A percentile compares a stretch with the other conserved stretches of the same genome.
Conservation (phyloP, 2,329 filamentous ascomycete genomes). For the Macroventuria anomochaeta region DNA sequence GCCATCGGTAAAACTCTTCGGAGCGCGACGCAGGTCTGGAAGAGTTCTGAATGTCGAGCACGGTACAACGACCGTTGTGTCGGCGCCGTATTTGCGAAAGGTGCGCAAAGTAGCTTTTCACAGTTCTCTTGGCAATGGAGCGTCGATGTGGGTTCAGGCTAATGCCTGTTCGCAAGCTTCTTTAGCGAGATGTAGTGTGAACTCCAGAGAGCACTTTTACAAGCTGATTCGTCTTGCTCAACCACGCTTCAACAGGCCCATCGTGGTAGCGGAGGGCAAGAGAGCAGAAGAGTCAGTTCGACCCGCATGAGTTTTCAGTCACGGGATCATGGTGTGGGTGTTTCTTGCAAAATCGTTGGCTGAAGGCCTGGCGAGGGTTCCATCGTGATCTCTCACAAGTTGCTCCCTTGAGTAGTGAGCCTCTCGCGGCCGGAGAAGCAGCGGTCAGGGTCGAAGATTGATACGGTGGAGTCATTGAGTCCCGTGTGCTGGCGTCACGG, state of each 20-base stretch:
- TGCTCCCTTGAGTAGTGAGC: constrained; percentile 19
- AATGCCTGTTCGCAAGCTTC: constrained; percentile 33
- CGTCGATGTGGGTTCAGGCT: constrained; percentile 24
- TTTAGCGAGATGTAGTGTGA: constrained; percentile 29
- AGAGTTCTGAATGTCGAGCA: constrained; percentile 31
- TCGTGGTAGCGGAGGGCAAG: constrained; percentile 35
- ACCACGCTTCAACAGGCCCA: constrained; percentile 28
- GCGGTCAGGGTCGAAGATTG: constrained; percentile 30
- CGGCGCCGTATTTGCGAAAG: constrained; percentile 24
- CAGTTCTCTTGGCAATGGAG: constrained; percentile 28
- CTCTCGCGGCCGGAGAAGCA: constrained; percentile 32
- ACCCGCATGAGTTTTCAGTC: constrained; percentile 42
- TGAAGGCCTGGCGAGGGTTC: constrained; percentile 34
- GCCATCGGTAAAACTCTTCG: constrained; percentile 23
- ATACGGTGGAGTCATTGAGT: constrained; percentile 18
- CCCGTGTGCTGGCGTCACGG: constrained; percentile 22
- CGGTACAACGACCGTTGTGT: constrained; percentile 24
- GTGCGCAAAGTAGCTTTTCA: constrained; percentile 20
- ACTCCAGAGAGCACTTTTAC: constrained; percentile 29
- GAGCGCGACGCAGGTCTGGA: constrained; percentile 25
- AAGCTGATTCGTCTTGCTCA: constrained; percentile 40
- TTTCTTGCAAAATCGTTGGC: constrained; percentile 36
- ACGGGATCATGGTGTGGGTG: constrained; percentile 43
- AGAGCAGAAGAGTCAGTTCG: constrained; percentile 23
- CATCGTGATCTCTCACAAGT: constrained; percentile 28